Percentiles rank a stretch among this genome's conserved stretches.
Conservation (phyloP, 2,329 filamentous ascomycete species). For the Xylariomycetidae sp. region DNA sequence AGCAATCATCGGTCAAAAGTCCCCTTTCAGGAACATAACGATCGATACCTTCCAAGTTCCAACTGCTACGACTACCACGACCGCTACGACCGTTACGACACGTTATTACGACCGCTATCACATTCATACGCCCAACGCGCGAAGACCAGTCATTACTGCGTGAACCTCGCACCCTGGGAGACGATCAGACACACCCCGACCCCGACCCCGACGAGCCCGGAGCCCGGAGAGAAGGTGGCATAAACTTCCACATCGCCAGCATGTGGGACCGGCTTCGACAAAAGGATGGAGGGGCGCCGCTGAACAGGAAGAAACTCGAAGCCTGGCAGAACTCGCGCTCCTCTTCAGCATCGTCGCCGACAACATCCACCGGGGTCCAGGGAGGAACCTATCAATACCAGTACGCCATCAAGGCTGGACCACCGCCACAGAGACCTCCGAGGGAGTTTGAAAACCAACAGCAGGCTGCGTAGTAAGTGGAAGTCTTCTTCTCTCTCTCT, state of each 20-base stretch:
- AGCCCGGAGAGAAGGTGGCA: conserved; percentile 6
- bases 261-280: conserved; percentile 35
- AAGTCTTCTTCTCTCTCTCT: too few relatives aligned
- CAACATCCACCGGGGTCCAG: conserved; percentile 14
- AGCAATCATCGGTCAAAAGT: too few relatives aligned
- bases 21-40: too few relatives aligned
- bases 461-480: too few relatives aligned
- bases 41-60: too few relatives aligned
- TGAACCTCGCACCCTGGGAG: conserved; percentile 11
- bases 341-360: conserved; percentile 11
- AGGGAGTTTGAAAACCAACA: too few relatives aligned
- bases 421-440: conserved; percentile 26
- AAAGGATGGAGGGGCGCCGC: conserved; percentile 17
- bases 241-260: conserved; percentile 8
- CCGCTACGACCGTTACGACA: too few relatives aligned
- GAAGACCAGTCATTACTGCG: too few relatives aligned
- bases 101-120: too few relatives aligned
- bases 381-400: conserved; percentile 30
- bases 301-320: conserved; percentile 26
- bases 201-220: conserved; percentile 8
- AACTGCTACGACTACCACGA: too few relatives aligned
- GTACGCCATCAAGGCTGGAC: conserved; percentile 33
- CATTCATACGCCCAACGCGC: too few relatives aligned
- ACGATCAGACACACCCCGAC: conserved; percentile 14
- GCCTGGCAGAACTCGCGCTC: conserved; percentile 27